Evolutionary conservation across 495 filamentous ascomycete genomes (phyloP), one percentile per base, ranked within the genome.

Genomic region (Hypoxylon fragiforme): DNA sequence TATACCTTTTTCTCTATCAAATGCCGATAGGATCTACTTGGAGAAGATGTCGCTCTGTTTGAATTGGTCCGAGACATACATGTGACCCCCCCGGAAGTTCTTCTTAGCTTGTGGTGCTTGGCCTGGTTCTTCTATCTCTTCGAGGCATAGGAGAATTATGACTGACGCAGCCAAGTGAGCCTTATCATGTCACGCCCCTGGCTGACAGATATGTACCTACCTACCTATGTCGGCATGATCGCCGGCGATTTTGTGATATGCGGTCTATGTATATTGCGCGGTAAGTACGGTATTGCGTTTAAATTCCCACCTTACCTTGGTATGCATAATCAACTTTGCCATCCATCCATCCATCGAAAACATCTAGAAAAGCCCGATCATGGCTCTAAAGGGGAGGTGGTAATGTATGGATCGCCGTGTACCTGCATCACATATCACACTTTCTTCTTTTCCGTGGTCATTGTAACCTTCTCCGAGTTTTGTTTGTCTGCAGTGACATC

Each of bases 201-300:
- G n/a, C n/a, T 14, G 7, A 9, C 4, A 21, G 24, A 1, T 7
- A 16, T 15, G 22, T 36, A 59, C 48, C 49, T 36, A 59, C 48
- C 49, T 59, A 32, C 55, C 44, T 53, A 36, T 36, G 49, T 24
- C 22, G 39, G 48, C 38, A 34, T 24, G 55, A 59, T 59, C 43
- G 21, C 49, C 55, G n/a, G 35, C 11, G 1, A 8, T 20, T 31
- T 15, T 38, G 31, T 47, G 28, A 9, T 39, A 46, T 55, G 9
- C 24, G 24, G 24, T 22, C 21, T 28, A 28, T 15, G 20, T 14
- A 26, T 11, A 31, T 26, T 18, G 26, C 24, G 13, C 31, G 12
- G 19, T 15, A 30, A 35, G 15, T 22, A 37, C 45, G 14, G 31
- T 40, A n/a, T n/a, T n/a, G n/a, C n/a, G n/a, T n/a, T n/a, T n/a